A percentile compares a stretch with the other conserved stretches of the same genome.
These are phyloP conservation scores for Amphicarpaea edgeworthii DNA, from an alignment of 306 rosid species.

Conservation along the genomic window DNA sequence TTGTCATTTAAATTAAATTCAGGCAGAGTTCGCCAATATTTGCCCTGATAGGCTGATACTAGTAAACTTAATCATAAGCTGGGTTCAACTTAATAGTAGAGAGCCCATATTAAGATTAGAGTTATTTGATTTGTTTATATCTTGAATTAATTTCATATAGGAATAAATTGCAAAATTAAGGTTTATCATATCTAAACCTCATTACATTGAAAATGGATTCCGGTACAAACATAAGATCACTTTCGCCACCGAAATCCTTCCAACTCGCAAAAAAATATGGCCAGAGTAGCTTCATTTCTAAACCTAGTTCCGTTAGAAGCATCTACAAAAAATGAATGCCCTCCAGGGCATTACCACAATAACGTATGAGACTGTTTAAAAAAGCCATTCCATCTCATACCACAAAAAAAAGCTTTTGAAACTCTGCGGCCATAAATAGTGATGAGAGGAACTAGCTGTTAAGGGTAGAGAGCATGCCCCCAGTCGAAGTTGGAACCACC, in stretches of 20 bases:
- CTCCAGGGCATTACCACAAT: conserved; percentile 28
- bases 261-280: not conserved
- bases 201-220: not conserved
- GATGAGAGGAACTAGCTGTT: conserved; percentile 56
- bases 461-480: conserved; percentile 89
- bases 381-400: conserved; percentile 23
- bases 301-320: conserved; percentile 19
- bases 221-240: not conserved
- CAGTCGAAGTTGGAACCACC: conserved; percentile 76
- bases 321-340: conserved; percentile 52
- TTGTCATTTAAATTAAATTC: no score
- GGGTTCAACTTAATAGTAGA: no score
- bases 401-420: not conserved
- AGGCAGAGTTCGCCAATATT: no score
- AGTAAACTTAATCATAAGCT: no score
- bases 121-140: no score
- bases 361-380: conserved; percentile 13
- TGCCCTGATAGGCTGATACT: no score
- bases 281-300: conserved; percentile 20
- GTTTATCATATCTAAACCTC: not conserved
- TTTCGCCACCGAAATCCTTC: not conserved
- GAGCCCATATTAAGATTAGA: no score
- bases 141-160: no score
- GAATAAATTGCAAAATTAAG: no score
- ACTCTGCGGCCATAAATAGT: conserved; percentile 6